phyloP scores from a whole-genome alignment of 2,329 filamentous ascomycete genomes.

The Sporothrix variecibatus region DNA sequence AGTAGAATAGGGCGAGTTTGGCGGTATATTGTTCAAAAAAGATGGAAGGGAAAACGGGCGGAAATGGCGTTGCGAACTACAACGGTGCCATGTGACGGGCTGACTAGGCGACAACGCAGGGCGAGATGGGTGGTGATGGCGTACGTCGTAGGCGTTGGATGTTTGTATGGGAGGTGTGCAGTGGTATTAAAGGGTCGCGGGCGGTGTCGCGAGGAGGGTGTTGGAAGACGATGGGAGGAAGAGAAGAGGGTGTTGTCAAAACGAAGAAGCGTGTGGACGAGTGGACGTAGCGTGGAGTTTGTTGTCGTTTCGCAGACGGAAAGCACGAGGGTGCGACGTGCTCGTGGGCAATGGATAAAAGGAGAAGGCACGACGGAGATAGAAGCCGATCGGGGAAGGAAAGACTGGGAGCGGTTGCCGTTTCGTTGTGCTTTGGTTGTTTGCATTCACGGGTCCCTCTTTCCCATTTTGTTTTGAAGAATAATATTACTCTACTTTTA shows the following conservation, averaged over 20 bases:
- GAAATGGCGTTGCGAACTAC: constrained; percentile 1
- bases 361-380: constrained; percentile 14
- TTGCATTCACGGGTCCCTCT: constrained; percentile 6
- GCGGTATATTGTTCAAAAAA: background rate
- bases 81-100: constrained; percentile 21
- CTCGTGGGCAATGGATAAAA: constrained; percentile 6
- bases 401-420: background rate
- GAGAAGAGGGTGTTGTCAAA: constrained; percentile 1
- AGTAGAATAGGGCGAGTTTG: background rate
- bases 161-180: background rate
- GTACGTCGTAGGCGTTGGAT: background rate
- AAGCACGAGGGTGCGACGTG: constrained; percentile 6
- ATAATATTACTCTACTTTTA: background rate
- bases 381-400: constrained; percentile 1
- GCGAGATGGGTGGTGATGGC: background rate
- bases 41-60: background rate
- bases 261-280: background rate
- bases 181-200: background rate
- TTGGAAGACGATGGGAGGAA: background rate
- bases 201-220: constrained; percentile 1
- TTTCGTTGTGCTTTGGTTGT: background rate
- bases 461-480: constrained; percentile 10
- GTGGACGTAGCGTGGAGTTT: background rate
- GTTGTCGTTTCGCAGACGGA: background rate
- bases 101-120: constrained; percentile 20